Evolutionary conservation across 169 alveolate species (phyloP), one percentile per base, ranked within the genome.

Genomic region (Plasmodium ovale): DNA sequence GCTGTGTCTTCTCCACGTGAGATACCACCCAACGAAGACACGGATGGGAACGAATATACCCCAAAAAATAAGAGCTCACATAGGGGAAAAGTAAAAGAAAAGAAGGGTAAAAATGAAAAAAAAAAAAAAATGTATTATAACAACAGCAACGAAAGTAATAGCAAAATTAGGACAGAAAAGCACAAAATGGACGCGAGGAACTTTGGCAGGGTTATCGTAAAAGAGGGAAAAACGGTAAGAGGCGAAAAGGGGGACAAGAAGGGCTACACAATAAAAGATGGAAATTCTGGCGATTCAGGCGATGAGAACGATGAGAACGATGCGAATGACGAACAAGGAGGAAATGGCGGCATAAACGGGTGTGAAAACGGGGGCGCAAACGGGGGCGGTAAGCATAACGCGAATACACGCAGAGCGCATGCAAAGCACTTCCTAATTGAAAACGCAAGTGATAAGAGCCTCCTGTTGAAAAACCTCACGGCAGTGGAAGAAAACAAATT

Each of bases 401-500:
- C 33, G 14, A 25, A 31, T 7, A 29, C n/a, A n/a, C n/a, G n/a
- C n/a, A n/a, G 16, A 51, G 16, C 25, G 3, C 6, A 6, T 3
- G 4, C 56, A 4, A 72, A 59, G 6, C 87, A 84, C 49, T 70
- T 31, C 49, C 33, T 84, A 65, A 72, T 71, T 12, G 62, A 84
- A 37, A 62, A 39, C 14, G 14, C 31, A 70, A 19, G 23, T 6
- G 47, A 84, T 59, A 58, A 71, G 29, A 67, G 65, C 14, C 6
- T 49, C 58, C 31, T 84, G 14, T 49, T 71, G 67, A 84, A 39
- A 21, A 53, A 77, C 1, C 2, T 77, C 1, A 42, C 37, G 1
- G 6, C 53, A 23, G 9, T 77, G 21, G 89, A 77, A 23, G 89
- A 77, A 35, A 77, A 77, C 29, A 77, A 77, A 65, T 53, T 77